Percentiles rank a stretch among this genome's conserved stretches.
phyloP scores from a whole-genome alignment of 768 basidiomycete species.

The Xerocomellus intermedius region DNA sequence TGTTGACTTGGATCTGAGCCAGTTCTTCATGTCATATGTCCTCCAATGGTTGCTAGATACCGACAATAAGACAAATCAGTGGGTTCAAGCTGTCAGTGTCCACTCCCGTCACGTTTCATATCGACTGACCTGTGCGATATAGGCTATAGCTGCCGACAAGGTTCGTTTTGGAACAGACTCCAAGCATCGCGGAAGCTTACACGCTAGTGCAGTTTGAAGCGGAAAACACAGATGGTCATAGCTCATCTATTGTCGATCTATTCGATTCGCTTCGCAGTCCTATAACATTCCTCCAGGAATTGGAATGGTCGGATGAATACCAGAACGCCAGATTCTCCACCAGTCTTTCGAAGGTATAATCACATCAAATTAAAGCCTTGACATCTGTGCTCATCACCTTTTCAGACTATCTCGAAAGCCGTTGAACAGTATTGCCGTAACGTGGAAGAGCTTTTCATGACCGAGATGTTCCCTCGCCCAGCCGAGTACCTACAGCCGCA shows the following conservation, averaged over 20 bases:
- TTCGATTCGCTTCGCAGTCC: conserved; percentile 94
- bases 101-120: neutral
- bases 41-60: conserved; percentile 87
- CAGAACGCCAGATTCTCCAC: conserved; percentile 91
- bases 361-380: neutral
- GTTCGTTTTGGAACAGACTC: conserved; percentile 37
- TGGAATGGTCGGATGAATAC: conserved; percentile 91
- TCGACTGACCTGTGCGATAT: conserved; percentile 11
- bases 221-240: conserved; percentile 77
- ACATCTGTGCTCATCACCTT: neutral
- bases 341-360: conserved; percentile 74
- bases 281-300: conserved; percentile 79
- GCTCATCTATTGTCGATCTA: conserved; percentile 95
- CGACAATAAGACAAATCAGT: conserved; percentile 85
- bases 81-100: conserved; percentile 84
- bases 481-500: conserved; percentile 78
- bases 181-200: conserved; percentile 1
- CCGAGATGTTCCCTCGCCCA: conserved; percentile 91
- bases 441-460: conserved; percentile 86
- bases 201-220: conserved; percentile 62
- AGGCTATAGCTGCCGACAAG: conserved; percentile 84
- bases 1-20: conserved; percentile 64
- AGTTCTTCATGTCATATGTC: conserved; percentile 87
- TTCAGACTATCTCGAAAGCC: conserved; percentile 85
- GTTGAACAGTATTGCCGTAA: conserved; percentile 88